phyloP scores from a whole-genome alignment of 768 basidiomycete species.

The Exsudoporus frostii region DNA sequence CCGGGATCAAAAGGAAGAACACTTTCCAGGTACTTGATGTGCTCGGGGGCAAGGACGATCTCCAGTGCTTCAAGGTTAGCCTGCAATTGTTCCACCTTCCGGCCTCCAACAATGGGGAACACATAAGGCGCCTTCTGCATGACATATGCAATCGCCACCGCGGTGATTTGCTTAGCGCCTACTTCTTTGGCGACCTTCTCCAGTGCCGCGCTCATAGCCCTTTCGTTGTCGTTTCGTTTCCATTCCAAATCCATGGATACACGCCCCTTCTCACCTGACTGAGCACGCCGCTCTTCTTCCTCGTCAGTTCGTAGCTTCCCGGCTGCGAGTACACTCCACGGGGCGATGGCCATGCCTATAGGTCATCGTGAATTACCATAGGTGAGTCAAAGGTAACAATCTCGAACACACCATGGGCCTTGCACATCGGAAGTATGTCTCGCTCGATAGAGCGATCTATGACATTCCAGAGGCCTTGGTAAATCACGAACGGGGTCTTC shows the following conservation, averaged over 20 bases:
- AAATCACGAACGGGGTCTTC: conserved; percentile 50
- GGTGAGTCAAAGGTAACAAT: background rate
- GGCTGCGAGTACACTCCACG: conserved; percentile 34
- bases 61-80: conserved; percentile 44
- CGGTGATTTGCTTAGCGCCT: conserved; percentile 32
- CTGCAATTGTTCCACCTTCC: conserved; percentile 42
- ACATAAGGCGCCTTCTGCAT: conserved; percentile 45
- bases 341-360: conserved; percentile 31
- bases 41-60: conserved; percentile 36
- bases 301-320: conserved; percentile 32
- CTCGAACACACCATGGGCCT: conserved; percentile 30
- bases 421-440: conserved; percentile 44
- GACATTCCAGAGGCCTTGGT: conserved; percentile 48
- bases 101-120: conserved; percentile 42
- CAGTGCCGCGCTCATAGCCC: conserved; percentile 33
- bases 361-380: background rate
- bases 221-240: conserved; percentile 36
- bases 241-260: conserved; percentile 21
- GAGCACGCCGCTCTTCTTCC: conserved; percentile 26
- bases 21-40: conserved; percentile 38
- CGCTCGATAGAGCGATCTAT: conserved; percentile 48
- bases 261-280: conserved; percentile 40
- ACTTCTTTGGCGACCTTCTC: conserved; percentile 40
- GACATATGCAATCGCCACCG: conserved; percentile 44
- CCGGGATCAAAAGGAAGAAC: conserved; percentile 37